phyloP scores from a whole-genome alignment of 345 rosid genomes.

The Laguncularia racemosa region DNA sequence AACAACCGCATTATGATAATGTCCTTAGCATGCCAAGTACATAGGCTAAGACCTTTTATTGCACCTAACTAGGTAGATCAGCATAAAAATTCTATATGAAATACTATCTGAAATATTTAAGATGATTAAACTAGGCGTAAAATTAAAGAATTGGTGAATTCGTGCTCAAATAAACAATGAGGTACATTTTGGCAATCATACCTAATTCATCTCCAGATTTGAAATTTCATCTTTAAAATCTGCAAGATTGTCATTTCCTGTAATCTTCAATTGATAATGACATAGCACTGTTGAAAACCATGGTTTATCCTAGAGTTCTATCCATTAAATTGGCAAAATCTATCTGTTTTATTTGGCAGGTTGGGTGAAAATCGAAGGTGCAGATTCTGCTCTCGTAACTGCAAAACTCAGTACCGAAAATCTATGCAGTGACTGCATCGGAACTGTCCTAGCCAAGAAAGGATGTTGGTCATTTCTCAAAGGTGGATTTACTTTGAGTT shows the following conservation, averaged over 20 bases:
- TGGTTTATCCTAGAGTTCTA: neutral
- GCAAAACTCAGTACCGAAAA: conserved; percentile 56
- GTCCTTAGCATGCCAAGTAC: no score
- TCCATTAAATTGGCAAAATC: neutral
- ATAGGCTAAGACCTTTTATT: no score
- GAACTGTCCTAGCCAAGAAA: conserved; percentile 48
- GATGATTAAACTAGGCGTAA: no score
- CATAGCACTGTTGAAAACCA: neutral
- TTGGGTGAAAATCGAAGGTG: conserved; percentile 64
- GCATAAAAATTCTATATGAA: no score
- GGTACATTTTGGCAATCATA: no score
- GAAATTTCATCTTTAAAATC: neutral
- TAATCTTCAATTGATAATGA: neutral
- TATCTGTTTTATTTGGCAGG: conserved; percentile 15
- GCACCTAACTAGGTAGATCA: no score
- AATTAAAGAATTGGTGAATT: no score
- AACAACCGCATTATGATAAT: no score
- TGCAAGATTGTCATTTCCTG: neutral
- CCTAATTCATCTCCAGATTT: no score
- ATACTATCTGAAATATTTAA: no score
- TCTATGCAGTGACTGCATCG: conserved; percentile 35
- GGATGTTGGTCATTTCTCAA: conserved; percentile 98
- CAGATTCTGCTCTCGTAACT: conserved; percentile 36
- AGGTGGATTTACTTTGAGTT: conserved; percentile 66
- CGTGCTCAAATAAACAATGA: no score